These are phyloP conservation scores for Melampsora larici-populina DNA, from an alignment of 1,284 basidiomycete genomes.

Conservation along the genomic window DNA sequence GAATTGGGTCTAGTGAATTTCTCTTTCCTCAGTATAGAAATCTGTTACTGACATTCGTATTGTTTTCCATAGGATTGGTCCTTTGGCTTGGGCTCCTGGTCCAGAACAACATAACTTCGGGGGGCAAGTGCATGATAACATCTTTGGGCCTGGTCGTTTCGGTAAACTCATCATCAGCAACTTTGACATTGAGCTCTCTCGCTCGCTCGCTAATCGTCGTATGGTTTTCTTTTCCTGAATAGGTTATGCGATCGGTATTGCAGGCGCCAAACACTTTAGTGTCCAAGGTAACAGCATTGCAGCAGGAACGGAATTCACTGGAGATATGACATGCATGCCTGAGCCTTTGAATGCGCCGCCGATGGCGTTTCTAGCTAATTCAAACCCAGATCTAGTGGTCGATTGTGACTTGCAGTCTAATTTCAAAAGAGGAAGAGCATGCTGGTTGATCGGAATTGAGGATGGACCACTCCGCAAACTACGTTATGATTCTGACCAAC, in stretches of 20 bases:
- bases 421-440: constrained; percentile 23
- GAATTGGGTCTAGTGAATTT: constrained; percentile 25
- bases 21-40: background rate
- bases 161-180: background rate
- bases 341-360: constrained; percentile 42
- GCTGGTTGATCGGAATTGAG: constrained; percentile 35
- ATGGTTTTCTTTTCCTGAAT: no score
- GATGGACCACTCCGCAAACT: constrained; percentile 29
- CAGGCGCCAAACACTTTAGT: constrained; percentile 31
- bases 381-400: constrained; percentile 13
- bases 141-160: constrained; percentile 41
- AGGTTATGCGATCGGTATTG: constrained; percentile 39
- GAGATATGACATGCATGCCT: constrained; percentile 17
- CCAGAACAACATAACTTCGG: constrained; percentile 22
- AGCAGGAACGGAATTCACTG: constrained; percentile 24
- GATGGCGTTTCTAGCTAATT: constrained; percentile 35
- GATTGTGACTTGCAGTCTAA: constrained; percentile 30
- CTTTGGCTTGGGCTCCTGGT: constrained; percentile 22
- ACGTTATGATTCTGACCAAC: constrained; percentile 21
- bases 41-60: background rate
- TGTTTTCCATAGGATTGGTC: constrained; percentile 25
- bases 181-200: no score
- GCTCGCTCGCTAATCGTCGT: no score
- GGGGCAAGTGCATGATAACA: constrained; percentile 37
- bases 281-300: constrained; percentile 30